Percentiles rank a stretch among this genome's conserved stretches.
phyloP scores from a whole-genome alignment of 1,139 yeast genomes.

The Yamadazyma epiphylla region DNA sequence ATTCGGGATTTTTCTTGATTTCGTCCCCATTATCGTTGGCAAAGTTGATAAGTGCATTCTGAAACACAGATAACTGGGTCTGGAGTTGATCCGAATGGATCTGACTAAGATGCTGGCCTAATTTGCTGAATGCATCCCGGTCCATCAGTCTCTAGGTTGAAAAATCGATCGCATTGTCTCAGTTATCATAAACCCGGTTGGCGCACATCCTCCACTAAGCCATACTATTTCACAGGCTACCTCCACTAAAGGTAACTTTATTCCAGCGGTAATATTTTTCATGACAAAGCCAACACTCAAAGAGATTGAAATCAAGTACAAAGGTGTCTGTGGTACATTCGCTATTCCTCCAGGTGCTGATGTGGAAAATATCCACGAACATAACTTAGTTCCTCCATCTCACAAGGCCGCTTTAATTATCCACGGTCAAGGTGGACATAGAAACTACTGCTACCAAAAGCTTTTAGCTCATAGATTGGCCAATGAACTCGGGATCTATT shows the following conservation, averaged over 20 bases:
- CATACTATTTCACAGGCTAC: too few species aligned
- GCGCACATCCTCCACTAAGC: too few species aligned
- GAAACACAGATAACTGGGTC: slow-evolving; percentile 58
- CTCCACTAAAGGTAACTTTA: too few species aligned
- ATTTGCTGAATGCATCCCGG: slow-evolving; percentile 25
- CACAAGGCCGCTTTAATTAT: slow-evolving; percentile 37
- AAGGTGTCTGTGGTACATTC: slow-evolving; percentile 36
- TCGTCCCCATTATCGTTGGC: slow-evolving; percentile 64
- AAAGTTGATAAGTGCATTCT: slow-evolving; percentile 55
- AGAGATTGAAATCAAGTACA: slow-evolving; percentile 4
- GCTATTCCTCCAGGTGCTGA: slow-evolving; percentile 36
- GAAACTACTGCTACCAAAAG: slow-evolving; percentile 73
- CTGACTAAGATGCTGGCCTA: slow-evolving; percentile 26
- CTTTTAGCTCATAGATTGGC: slow-evolving; percentile 61
- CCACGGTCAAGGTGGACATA: slow-evolving; percentile 87
- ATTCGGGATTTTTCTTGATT: slow-evolving; percentile 59
- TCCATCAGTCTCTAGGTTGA: too few species aligned
- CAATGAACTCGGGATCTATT: slow-evolving; percentile 53
- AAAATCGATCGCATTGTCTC: too few species aligned
- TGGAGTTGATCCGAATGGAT: slow-evolving; percentile 49
- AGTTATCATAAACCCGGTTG: too few species aligned
- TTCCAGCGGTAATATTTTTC: too few species aligned
- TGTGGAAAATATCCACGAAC: slow-evolving; percentile 18
- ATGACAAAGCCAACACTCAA: not conserved
- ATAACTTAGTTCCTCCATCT: slow-evolving; percentile 34